Conservation (phyloP, 257 asterid species). For the Solanum chmielewskii region DNA sequence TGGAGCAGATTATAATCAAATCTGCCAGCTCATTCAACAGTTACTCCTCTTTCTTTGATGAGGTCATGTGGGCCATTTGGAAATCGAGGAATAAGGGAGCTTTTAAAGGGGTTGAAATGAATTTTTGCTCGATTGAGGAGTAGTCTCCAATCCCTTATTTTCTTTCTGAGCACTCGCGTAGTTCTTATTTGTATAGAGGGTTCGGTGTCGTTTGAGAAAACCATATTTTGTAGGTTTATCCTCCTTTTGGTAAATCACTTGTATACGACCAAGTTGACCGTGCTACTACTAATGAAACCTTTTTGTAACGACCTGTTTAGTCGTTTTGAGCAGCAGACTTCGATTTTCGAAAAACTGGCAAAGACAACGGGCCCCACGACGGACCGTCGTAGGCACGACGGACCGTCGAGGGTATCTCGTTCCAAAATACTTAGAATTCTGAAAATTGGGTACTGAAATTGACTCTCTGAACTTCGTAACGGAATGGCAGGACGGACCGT, state of each 20-base stretch:
- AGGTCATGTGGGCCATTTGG: background rate
- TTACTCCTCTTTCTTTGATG: background rate
- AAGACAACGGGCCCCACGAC: too few species aligned
- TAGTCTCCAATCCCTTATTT: background rate
- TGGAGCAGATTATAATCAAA: too few species aligned
- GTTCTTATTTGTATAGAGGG: background rate
- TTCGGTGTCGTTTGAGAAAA: background rate
- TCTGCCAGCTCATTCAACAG: background rate
- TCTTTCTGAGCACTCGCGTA: too few species aligned
- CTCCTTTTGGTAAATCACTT: background rate
- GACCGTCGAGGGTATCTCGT: too few species aligned
- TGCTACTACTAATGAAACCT: background rate
- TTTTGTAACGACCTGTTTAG: too few species aligned
- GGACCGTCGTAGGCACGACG: too few species aligned
- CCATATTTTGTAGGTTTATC: background rate
- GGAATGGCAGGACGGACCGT: too few species aligned
- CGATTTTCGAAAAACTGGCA: too few species aligned
- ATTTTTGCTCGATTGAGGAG: background rate
- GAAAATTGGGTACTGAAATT: too few species aligned
- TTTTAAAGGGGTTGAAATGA: background rate
- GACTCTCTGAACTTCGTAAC: too few species aligned
- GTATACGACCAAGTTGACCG: background rate
- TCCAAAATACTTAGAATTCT: too few species aligned
- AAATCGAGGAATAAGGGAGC: background rate
- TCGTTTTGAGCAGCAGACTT: too few species aligned